Conservation (phyloP, 1,139 yeast genomes). For the Suhomyces maxii region DNA sequence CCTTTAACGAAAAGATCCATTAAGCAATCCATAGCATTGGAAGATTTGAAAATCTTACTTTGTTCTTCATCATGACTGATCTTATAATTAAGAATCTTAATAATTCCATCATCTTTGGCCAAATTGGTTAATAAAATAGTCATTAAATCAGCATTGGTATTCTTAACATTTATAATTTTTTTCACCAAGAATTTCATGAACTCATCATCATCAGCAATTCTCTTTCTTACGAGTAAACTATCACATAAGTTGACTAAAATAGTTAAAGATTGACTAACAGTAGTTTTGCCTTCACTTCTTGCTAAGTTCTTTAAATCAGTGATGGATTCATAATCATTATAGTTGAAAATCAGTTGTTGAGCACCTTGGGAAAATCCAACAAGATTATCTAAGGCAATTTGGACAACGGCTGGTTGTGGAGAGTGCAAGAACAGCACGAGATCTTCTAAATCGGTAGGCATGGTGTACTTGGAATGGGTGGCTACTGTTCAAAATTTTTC, state of each 20-base stretch:
- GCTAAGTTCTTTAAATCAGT: slow-evolving; percentile 66
- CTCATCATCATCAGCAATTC: slow-evolving; percentile 63
- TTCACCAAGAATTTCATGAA: slow-evolving; percentile 58
- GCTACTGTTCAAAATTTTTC: background rate
- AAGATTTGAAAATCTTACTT: slow-evolving; percentile 51
- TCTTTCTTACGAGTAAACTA: slow-evolving; percentile 58
- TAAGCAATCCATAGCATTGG: slow-evolving; percentile 70
- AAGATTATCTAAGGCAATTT: slow-evolving; percentile 80
- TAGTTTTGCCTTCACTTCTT: slow-evolving; percentile 51
- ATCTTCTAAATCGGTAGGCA: slow-evolving; percentile 66
- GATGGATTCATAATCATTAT: slow-evolving; percentile 70
- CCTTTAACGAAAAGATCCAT: slow-evolving; percentile 93
- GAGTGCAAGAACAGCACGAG: slow-evolving; percentile 82
- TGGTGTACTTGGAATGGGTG: slow-evolving; percentile 14
- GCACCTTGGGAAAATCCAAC: slow-evolving; percentile 80
- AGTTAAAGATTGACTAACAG: slow-evolving; percentile 70
- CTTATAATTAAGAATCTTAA: slow-evolving; percentile 52
- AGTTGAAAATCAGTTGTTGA: slow-evolving; percentile 64
- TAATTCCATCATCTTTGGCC: slow-evolving; percentile 72
- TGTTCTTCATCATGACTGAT: slow-evolving; percentile 34
- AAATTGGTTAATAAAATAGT: slow-evolving; percentile 82
- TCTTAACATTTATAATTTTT: slow-evolving; percentile 55
- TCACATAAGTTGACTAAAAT: slow-evolving; percentile 83
- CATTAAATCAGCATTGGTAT: slow-evolving; percentile 76
- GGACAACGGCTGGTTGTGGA: slow-evolving; percentile 78